Base-by-base conservation (phyloP, 164 flowering plant genomes). In the Cinnamomum chago region DNA sequence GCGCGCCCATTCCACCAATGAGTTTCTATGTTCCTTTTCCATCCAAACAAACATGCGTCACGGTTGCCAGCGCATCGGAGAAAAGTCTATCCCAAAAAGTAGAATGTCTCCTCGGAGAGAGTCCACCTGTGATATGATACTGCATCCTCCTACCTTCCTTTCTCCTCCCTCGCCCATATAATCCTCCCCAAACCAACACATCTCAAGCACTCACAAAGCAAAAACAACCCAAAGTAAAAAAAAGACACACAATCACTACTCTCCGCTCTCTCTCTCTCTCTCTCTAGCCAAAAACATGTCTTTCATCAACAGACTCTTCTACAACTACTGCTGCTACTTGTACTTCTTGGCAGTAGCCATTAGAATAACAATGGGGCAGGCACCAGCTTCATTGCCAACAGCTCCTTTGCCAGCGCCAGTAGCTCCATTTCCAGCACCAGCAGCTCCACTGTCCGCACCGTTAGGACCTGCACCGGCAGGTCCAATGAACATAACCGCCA, bases 401-500 rank as follows among this genome's bases (percentile, higher is more conserved):
- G 70, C 76, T 52, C 68, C 25, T 62, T 23, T 81, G 6, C 20
- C 68, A 4, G 66, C 66, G 22, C 62, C 62, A 15, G 62, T 20
- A 22, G 62, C 22, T 17, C 62, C 62, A 58, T 33, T 33, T 33
- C n/a, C 22, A 22, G 62, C 23, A 20, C 62, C 62, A 58, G 62
- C 22, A 22, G 62, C 62, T 17, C 62, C 62, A 3, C 2, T 58
- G 62, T 18, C 18, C 18, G n/a, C 20, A 58, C 18, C 47, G 47
- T 76, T 67, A 6, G 88, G 87, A 27, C 86, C 82, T 0, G 75
- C 85, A 5, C 83, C 84, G 1, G 5, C 86, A 0, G 86, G 84
- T 33, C 83, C 83, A 1, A 25, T 71, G 67, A 79, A 84, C 55
- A 62, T 79, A n/a, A 73, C 82, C 6, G 75, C 74, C 1, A 76